Evolutionary conservation across 345 rosid genomes (phyloP).

Genomic region (Salix purpurea): DNA sequence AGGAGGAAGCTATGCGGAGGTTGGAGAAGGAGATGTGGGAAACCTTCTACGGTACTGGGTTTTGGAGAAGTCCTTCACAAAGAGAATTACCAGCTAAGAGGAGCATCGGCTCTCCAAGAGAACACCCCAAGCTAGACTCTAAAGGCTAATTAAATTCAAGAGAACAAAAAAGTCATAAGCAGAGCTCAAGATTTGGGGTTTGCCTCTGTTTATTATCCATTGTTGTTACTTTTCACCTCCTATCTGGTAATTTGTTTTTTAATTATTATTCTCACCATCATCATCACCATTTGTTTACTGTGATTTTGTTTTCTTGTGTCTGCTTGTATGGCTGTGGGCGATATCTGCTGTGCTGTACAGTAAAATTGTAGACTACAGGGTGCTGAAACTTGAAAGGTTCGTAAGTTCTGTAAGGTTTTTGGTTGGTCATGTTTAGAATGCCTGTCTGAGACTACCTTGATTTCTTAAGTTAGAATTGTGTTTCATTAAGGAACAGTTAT

Average conservation of each 20-base stretch:
- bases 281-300: neutral
- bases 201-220: neutral
- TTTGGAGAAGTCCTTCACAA: slow-evolving; percentile 57
- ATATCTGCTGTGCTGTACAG: neutral
- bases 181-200: neutral
- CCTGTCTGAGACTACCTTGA: neutral
- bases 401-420: too few relatives aligned
- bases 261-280: too few relatives aligned
- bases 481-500: neutral
- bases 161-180: neutral
- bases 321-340: neutral
- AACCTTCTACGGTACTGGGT: slow-evolving; percentile 41
- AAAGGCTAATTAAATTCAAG: neutral
- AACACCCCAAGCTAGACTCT: neutral
- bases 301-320: neutral
- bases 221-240: neutral
- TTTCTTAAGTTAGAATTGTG: neutral
- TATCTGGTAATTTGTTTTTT: neutral
- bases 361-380: neutral
- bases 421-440: neutral
- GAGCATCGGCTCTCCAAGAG: neutral
- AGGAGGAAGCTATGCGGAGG: slow-evolving; percentile 23
- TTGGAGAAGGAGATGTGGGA: slow-evolving; percentile 58
- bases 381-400: neutral
- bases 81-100: slow-evolving; percentile 16